Evolutionary conservation across 2,329 filamentous ascomycete genomes (phyloP).

Genomic region (Ophiostoma sp.): DNA sequence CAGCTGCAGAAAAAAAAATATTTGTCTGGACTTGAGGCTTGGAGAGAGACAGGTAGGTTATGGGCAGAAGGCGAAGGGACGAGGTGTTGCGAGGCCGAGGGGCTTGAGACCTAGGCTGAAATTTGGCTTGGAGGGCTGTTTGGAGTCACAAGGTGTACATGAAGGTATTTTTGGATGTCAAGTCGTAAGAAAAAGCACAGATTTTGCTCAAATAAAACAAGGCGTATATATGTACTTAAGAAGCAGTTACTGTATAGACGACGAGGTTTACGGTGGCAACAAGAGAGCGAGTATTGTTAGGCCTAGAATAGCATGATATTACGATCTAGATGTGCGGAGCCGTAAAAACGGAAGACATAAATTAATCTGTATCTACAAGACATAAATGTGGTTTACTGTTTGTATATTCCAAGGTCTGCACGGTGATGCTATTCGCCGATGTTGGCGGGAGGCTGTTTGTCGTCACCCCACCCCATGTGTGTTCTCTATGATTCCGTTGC

Average conservation of each 20-base stretch:
- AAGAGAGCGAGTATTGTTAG: neutral
- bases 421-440: neutral
- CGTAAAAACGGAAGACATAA: neutral
- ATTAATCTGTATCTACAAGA: neutral
- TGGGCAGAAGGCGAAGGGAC: neutral
- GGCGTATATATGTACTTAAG: neutral
- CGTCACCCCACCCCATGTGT: neutral
- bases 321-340: neutral
- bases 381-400: neutral
- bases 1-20: neutral
- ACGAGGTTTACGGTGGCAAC: neutral
- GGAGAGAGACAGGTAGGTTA: neutral
- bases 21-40: neutral
- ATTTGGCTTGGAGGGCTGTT: neutral
- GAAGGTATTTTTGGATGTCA: neutral
- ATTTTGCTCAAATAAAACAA: neutral
- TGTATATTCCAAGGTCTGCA: neutral
- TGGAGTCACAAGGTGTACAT: neutral
- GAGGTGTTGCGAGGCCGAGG: neutral
- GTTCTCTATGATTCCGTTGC: neutral
- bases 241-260: no score
- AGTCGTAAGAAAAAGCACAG: neutral
- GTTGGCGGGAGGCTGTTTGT: neutral
- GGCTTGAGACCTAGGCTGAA: slow-evolving; percentile 4
- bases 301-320: neutral